Evolutionary conservation across 208 protist species (phyloP), one percentile per base, ranked within the genome.

Genomic region (Trypanosoma cruzi): DNA sequence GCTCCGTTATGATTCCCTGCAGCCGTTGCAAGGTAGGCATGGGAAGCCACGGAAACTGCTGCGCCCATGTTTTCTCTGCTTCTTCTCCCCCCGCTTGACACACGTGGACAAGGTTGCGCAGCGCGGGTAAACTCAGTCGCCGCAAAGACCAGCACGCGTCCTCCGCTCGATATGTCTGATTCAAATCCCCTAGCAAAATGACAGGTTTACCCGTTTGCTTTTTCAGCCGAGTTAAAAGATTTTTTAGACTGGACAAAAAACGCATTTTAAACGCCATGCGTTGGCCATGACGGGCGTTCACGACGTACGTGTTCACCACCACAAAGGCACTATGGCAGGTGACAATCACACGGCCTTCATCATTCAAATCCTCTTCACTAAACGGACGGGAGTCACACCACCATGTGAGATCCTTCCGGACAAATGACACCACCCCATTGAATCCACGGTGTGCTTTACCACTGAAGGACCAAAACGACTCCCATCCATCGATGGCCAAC

Each of bases 381-480:
- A 96, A 94, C 6, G 91, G 91, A 6, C 65, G 55, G 11, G 64
- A 75, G 55, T 96, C 88, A 59, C 82, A 88, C 42, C 78, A 73
- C 59, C 57, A 82, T 20, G 85, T 90, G n/a, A 92, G 72, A 8
- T 86, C 86, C 13, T 88, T 84, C 10, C 77, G 73, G 4, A 76
- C 91, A 83, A 96, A 96, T 4, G 91, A 94, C 14, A 84, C 86
- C 14, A 94, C 91, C 18, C 91, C 91, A 73, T 96, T 96, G 67
- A 96, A 88, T 29, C 91, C 91, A 42, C 88, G 79, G 57, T 93
- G 84, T 44, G 69, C 52, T 60, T 79, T 80, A 32, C 73, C 75
- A 55, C 88, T 93, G 48, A 88, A 84, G 0, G 82, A 76, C 88
- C 91, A 96, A 42, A 94, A 96, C 7, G 86, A 92, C 77, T 96